phyloP scores from a whole-genome alignment of 75 land plant species.

The Pseudotsuga menziesii region DNA sequence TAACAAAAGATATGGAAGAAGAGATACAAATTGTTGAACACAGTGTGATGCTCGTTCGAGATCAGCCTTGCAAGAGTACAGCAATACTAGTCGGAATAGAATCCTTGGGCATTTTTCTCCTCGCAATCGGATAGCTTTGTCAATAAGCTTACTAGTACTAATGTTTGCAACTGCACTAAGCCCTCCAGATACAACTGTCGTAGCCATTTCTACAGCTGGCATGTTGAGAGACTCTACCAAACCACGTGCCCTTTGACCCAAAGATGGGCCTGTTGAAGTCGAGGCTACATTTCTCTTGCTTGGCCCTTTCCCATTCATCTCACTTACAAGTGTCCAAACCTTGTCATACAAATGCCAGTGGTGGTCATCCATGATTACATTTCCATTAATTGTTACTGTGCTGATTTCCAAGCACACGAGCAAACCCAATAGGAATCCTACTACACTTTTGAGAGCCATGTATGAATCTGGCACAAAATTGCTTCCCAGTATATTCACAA shows the following conservation, averaged over 20 bases:
- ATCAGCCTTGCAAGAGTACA: constrained; percentile 70
- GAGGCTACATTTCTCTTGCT: constrained; percentile 30
- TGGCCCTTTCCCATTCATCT: constrained; percentile 73
- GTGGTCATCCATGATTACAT: constrained; percentile 26
- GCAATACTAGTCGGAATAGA: constrained; percentile 61
- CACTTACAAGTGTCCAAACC: constrained; percentile 71
- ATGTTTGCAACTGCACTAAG: constrained; percentile 78
- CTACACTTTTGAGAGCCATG: no score
- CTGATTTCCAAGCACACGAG: no score
- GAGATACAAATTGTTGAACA: constrained; percentile 74
- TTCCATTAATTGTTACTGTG: no score
- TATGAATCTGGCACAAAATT: no score
- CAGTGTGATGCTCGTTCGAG: constrained; percentile 75
- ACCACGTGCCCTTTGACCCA: constrained; percentile 98
- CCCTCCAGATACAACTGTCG: constrained; percentile 96
- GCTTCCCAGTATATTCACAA: no score
- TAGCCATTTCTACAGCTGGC: constrained; percentile 99
- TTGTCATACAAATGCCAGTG: constrained; percentile 84
- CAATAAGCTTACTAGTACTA: constrained; percentile 61
- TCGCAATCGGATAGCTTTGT: constrained; percentile 89
- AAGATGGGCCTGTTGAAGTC: constrained; percentile 46
- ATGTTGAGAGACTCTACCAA: constrained; percentile 95
- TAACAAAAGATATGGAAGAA: constrained; percentile 68
- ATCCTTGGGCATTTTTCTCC: constrained; percentile 90
- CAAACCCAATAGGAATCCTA: no score